Percentiles rank a stretch among this genome's conserved stretches.
Conservation (phyloP, 2,329 filamentous ascomycete genomes). For the Ophiostoma montium region DNA sequence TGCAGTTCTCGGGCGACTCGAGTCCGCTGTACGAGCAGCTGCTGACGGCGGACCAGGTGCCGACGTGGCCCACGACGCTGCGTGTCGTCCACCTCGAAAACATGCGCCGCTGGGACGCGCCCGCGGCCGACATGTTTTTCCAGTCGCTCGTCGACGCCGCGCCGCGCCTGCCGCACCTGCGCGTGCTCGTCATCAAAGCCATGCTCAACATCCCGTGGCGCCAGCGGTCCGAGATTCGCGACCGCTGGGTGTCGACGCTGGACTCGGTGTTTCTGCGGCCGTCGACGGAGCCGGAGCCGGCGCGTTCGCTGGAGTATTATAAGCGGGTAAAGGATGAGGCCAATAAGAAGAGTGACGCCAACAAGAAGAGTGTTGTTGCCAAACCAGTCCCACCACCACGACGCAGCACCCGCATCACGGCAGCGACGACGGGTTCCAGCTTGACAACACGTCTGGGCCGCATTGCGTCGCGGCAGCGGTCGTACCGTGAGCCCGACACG, state of each 20-base stretch:
- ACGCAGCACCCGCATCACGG: conserved; percentile 25
- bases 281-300: conserved; percentile 14
- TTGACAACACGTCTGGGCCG: conserved; percentile 1
- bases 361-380: background rate
- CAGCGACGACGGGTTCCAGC: conserved; percentile 15
- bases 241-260: conserved; percentile 61
- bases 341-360: background rate
- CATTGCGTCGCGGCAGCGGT: conserved; percentile 10
- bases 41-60: conserved; percentile 48
- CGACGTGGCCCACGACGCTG: conserved; percentile 64
- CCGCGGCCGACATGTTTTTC: conserved; percentile 64
- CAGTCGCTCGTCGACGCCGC: conserved; percentile 63
- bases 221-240: conserved; percentile 63
- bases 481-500: conserved; percentile 33
- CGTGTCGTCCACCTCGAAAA: conserved; percentile 61
- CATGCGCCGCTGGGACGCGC: conserved; percentile 58
- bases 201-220: conserved; percentile 74
- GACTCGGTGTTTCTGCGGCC: conserved; percentile 48
- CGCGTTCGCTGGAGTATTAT: conserved; percentile 13
- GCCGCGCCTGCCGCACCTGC: conserved; percentile 48
- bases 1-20: conserved; percentile 53
- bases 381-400: conserved; percentile 5
- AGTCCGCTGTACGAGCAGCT: conserved; percentile 62
- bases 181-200: conserved; percentile 57
- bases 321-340: background rate